These are phyloP conservation scores for Nitzschia sp. DNA, from an alignment of 108 stramenopile genomes.

Conservation along the genomic window DNA sequence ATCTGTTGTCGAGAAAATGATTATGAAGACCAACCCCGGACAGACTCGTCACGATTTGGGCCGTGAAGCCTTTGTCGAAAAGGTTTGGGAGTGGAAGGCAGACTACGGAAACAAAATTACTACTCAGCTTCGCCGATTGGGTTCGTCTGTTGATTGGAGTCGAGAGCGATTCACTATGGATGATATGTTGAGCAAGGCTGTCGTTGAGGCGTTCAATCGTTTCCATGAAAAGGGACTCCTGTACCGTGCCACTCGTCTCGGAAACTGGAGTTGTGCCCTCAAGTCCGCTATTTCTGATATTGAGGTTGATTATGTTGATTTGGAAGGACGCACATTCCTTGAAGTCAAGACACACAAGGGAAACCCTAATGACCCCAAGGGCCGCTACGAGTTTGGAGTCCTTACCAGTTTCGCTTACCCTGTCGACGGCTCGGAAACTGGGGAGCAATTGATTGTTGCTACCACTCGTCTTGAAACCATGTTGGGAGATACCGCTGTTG, in stretches of 20 bases:
- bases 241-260: slow-evolving; percentile 91
- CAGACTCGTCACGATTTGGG: slow-evolving; percentile 96
- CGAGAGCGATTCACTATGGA: slow-evolving; percentile 99
- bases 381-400: slow-evolving; percentile 97
- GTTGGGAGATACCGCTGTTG: slow-evolving; percentile 98
- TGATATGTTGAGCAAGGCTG: slow-evolving; percentile 88
- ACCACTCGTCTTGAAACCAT: slow-evolving; percentile 99
- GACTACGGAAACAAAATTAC: slow-evolving; percentile 92
- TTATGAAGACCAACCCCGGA: slow-evolving; percentile 84
- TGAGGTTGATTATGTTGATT: slow-evolving; percentile 96
- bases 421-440: slow-evolving; percentile 77
- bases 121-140: slow-evolving; percentile 87
- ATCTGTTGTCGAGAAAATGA: slow-evolving; percentile 97
- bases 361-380: slow-evolving; percentile 80
- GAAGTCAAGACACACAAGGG: slow-evolving; percentile 96
- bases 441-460: slow-evolving; percentile 95
- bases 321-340: slow-evolving; percentile 89
- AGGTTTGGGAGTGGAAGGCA: slow-evolving; percentile 99
- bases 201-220: slow-evolving; percentile 88
- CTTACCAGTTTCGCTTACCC: slow-evolving; percentile 97
- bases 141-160: slow-evolving; percentile 93
- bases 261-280: slow-evolving; percentile 98
- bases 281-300: slow-evolving; percentile 98
- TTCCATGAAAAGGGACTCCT: slow-evolving; percentile 96
- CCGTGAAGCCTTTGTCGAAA: slow-evolving; percentile 90